phyloP scores from a whole-genome alignment of 1,284 basidiomycete genomes.

The Malassezia brasiliensis region DNA sequence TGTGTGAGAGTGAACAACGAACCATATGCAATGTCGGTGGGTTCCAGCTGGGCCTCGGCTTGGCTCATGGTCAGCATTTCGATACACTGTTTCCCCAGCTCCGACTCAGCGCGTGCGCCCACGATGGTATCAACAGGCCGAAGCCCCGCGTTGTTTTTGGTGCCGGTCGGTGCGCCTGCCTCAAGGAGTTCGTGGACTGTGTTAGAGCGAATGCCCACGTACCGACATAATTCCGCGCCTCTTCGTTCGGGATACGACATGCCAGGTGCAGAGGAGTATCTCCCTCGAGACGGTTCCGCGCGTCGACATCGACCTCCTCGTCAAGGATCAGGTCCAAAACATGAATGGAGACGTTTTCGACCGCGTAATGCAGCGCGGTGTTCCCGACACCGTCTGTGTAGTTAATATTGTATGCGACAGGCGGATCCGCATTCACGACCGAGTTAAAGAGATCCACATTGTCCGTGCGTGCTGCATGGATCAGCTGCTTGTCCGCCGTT shows the following conservation, averaged over 20 bases:
- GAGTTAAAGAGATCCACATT: slow-evolving; percentile 32
- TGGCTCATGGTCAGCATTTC: slow-evolving; percentile 26
- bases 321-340: slow-evolving; percentile 39
- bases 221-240: slow-evolving; percentile 55
- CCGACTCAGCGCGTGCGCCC: slow-evolving; percentile 23
- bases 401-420: slow-evolving; percentile 31
- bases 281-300: slow-evolving; percentile 62
- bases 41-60: slow-evolving; percentile 24
- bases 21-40: slow-evolving; percentile 28
- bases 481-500: slow-evolving; percentile 26
- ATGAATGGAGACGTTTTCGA: slow-evolving; percentile 23
- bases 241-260: slow-evolving; percentile 57
- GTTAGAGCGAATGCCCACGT: slow-evolving; percentile 16
- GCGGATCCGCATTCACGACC: slow-evolving; percentile 22
- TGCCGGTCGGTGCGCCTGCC: slow-evolving; percentile 35
- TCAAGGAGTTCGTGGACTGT: slow-evolving; percentile 40
- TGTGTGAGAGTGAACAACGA: slow-evolving; percentile 3
- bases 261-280: slow-evolving; percentile 78
- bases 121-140: slow-evolving; percentile 31
- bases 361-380: slow-evolving; percentile 44
- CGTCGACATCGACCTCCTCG: slow-evolving; percentile 66
- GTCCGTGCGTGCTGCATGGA: slow-evolving; percentile 37
- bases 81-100: slow-evolving; percentile 28
- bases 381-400: slow-evolving; percentile 36
- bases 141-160: slow-evolving; percentile 35